Evolutionary conservation across 495 filamentous ascomycete species (phyloP), one percentile per base, ranked within the genome.

Genomic region (Podospora australis): DNA sequence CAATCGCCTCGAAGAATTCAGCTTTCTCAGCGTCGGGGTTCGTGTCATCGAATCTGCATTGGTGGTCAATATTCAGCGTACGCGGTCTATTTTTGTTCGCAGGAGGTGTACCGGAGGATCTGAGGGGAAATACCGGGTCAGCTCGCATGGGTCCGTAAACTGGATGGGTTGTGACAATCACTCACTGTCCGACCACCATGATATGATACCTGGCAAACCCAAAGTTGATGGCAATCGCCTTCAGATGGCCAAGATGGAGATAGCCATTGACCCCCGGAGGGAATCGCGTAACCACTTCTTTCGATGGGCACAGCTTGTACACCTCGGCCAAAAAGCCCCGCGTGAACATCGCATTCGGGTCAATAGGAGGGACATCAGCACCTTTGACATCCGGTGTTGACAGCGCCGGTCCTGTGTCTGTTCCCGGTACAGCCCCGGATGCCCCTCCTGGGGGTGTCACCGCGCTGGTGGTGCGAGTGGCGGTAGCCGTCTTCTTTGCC

Each of bases 261-360:
- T 91, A 94, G 23, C 88, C 88, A 19, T 90, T 94, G 52, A 90
- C 90, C 80, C 95, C 90, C 0, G 90, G 90, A 5, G 88, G 86
- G 71, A 96, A 96, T 48, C 90, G 74, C 16, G 87, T 90, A 16
- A 95, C 84, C 20, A 96, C 87, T 5, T 89, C 89, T 59, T 89
- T 74, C 4, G 70, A 64, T 3, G 85, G 78, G 38, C 82, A 75
- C 62, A 86, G 81, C 46, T 84, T 74, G 71, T 84, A 88, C 20
- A 90, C 85, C 2, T 81, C 77, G 44, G 78, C 75, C 20, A 92
- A 74, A 68, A 84, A 94, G 24, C 87, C 87, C 48, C 78, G 73
- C 61, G 80, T 80, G 74, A 94, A 92, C 71, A 89, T 83, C 39
- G 76, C 68, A 49, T 84, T 72, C 0, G 78, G 77, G 54, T 87